A percentile compares a stretch with the other conserved stretches of the same genome.
Evolutionary conservation across 345 rosid species (phyloP).

Genomic region (Sapria himalayana): DNA sequence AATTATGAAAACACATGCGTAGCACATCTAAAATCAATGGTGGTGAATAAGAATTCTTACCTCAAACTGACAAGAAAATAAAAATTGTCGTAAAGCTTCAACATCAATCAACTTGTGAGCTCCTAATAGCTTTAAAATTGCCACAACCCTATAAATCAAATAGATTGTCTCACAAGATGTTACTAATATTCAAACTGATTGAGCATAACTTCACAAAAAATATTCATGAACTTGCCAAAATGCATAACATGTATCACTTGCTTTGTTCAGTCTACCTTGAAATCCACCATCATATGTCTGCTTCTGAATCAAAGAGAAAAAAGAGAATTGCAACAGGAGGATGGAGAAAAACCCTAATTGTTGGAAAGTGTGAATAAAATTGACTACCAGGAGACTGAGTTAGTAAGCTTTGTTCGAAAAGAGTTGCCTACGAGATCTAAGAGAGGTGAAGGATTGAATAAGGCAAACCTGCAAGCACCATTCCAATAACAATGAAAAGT

Average conservation of each 20-base stretch:
- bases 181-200: conserved; percentile 1
- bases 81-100: conserved; percentile 32
- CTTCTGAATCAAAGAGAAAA: conserved; percentile 26
- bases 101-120: conserved; percentile 36
- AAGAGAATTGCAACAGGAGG: background rate
- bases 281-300: conserved; percentile 76
- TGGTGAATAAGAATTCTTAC: conserved; percentile 15
- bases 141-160: conserved; percentile 51
- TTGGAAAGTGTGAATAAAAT: too few species aligned
- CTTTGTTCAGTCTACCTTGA: conserved; percentile 78
- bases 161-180: conserved; percentile 5
- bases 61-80: conserved; percentile 69
- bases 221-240: conserved; percentile 41
- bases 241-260: conserved; percentile 91
- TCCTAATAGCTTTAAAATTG: conserved; percentile 49
- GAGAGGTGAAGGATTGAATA: too few species aligned
- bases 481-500: conserved; percentile 32
- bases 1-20: conserved; percentile 2
- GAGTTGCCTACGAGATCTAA: too few species aligned
- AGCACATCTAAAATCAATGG: background rate
- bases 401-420: too few species aligned
- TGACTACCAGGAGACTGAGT: too few species aligned
- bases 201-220: conserved; percentile 1
- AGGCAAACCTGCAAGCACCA: conserved; percentile 70
- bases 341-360: too few species aligned